A percentile compares a stretch with the other conserved stretches of the same genome.
phyloP scores from a whole-genome alignment of 2,329 filamentous ascomycete genomes.

The Shiraia sp. region DNA sequence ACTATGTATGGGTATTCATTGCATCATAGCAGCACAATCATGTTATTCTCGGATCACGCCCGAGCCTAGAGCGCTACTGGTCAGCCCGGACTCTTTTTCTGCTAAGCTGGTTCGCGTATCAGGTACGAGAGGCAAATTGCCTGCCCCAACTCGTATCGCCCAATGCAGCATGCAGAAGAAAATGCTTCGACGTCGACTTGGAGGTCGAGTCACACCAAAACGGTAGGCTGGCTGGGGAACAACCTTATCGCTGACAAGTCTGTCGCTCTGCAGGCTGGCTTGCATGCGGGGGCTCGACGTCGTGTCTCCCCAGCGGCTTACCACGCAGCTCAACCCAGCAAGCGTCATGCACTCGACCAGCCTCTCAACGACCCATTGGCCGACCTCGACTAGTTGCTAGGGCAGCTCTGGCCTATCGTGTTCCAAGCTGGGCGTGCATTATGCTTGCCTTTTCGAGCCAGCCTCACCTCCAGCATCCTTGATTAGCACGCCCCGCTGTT shows the following conservation, averaged over 20 bases:
- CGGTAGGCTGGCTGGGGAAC: conserved; percentile 7
- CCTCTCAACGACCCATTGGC: conserved; percentile 12
- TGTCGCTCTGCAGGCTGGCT: conserved; percentile 3
- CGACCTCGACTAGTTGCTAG: conserved; percentile 17
- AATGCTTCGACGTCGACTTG: too few species aligned
- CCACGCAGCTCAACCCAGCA: conserved; percentile 17
- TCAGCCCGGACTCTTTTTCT: too few species aligned
- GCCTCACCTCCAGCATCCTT: conserved; percentile 15
- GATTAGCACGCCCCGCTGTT: conserved; percentile 16
- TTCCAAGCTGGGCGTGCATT: conserved; percentile 8
- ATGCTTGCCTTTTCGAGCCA: conserved; percentile 16
- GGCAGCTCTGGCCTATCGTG: conserved; percentile 16
- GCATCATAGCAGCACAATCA: too few species aligned
- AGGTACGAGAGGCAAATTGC: too few species aligned
- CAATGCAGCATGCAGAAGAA: too few species aligned
- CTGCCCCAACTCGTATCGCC: too few species aligned
- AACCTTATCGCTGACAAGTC: conserved; percentile 3
- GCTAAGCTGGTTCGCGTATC: too few species aligned
- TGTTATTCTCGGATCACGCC: too few species aligned
- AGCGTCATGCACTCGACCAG: conserved; percentile 16
- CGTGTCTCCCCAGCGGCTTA: conserved; percentile 15
- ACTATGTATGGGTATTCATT: too few species aligned
- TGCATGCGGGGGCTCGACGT: conserved; percentile 10
- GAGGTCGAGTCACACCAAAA: too few species aligned
- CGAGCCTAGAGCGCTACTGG: too few species aligned